These are phyloP conservation scores for Oxytropis ochrocephala DNA, from an alignment of 306 rosid species.

Conservation along the genomic window DNA sequence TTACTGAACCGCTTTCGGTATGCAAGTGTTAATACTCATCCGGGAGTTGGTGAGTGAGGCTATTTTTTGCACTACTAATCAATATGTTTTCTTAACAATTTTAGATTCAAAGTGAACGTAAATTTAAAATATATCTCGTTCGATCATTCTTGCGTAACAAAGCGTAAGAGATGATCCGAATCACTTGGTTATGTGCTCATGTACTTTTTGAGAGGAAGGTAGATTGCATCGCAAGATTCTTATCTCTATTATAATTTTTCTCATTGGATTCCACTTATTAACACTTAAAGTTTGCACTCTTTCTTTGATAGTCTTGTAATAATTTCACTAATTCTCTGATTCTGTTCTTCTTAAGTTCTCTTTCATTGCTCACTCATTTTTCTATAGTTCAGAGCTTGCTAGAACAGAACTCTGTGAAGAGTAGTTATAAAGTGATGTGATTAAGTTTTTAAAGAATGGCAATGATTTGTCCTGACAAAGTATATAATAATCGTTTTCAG, in stretches of 20 bases:
- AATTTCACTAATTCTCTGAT: too few species aligned
- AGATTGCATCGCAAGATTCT: slow-evolving; percentile 16
- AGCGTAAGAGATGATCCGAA: slow-evolving; percentile 98
- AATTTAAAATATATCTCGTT: not conserved
- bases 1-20: slow-evolving; percentile 99
- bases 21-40: slow-evolving; percentile 98
- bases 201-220: slow-evolving; percentile 99
- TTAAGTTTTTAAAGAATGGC: too few species aligned
- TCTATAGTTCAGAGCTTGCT: too few species aligned
- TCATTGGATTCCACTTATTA: slow-evolving; percentile 7
- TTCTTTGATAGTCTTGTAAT: too few species aligned
- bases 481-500: too few species aligned
- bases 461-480: too few species aligned
- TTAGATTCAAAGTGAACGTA: not conserved
- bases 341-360: too few species aligned
- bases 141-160: slow-evolving; percentile 60
- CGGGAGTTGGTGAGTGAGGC: slow-evolving; percentile 82
- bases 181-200: slow-evolving; percentile 95
- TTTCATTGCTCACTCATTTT: too few species aligned
- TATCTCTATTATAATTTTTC: not conserved
- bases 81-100: slow-evolving; percentile 6
- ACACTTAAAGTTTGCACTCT: too few species aligned
- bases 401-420: too few species aligned
- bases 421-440: too few species aligned
- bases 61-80: slow-evolving; percentile 2